Conservation (phyloP, 371 early-diverging fungal genomes). For the Rhizopus stolonifer region DNA sequence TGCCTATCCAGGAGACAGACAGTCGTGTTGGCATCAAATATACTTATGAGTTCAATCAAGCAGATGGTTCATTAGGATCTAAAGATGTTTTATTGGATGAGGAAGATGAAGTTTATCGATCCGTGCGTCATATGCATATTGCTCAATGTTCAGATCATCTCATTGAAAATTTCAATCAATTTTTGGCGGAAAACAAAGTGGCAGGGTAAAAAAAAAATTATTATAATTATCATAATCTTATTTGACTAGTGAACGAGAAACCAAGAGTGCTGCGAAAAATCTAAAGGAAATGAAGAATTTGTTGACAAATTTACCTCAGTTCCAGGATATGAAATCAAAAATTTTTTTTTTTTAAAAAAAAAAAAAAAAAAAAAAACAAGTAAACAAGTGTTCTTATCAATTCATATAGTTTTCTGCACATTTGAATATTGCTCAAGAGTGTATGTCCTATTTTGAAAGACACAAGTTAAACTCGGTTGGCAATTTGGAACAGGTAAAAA, state of each 20-base stretch:
- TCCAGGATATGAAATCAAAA: constrained; percentile 88
- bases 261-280: constrained; percentile 62
- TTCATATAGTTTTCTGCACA: constrained; percentile 83
- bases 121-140: constrained; percentile 91
- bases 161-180: constrained; percentile 78
- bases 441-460: constrained; percentile 80
- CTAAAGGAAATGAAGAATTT: constrained; percentile 90
- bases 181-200: constrained; percentile 63
- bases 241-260: constrained; percentile 20
- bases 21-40: constrained; percentile 61
- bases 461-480: constrained; percentile 74
- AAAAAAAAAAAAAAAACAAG: too few species aligned
- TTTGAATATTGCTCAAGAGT: constrained; percentile 90
- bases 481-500: constrained; percentile 76
- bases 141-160: constrained; percentile 88
- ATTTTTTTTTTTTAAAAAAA: too few species aligned
- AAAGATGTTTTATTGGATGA: constrained; percentile 70
- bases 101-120: constrained; percentile 74
- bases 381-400: not conserved
- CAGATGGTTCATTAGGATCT: constrained; percentile 47
- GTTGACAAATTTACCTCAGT: constrained; percentile 88
- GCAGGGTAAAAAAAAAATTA: constrained; percentile 32
- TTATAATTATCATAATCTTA: not conserved
- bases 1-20: constrained; percentile 66
- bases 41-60: constrained; percentile 54